Base-by-base conservation (phyloP, 805 yeast species). In the Lipomyces yamadae region DNA sequence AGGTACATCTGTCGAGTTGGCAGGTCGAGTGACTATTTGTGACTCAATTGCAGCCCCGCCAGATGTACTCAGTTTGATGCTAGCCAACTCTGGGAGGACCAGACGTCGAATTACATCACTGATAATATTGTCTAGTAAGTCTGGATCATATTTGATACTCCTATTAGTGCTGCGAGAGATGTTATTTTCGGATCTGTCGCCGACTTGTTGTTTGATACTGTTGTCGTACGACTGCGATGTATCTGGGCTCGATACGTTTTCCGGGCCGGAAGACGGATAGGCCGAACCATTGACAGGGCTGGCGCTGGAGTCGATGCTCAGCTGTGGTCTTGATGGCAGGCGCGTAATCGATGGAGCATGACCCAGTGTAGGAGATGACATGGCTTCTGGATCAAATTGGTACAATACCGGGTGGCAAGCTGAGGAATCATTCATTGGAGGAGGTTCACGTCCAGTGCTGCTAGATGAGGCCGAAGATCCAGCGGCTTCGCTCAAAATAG, bases 51-150 rank as follows among this genome's bases (percentile, higher is more conserved):
- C 55, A 29, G 55, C 30, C 34, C 15, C 55, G n/a, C 8, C 8
- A 7, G 48, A 42, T 42, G 18, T 10, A 6, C 15, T 57, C 33
- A 13, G 35, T 33, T 37, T 63, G 62, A 63, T 63, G 15, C 29
- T n/a, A 6, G 35, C 57, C 34, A 65, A 56, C 54, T 65, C 67
- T 5, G 68, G 62, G 30, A 65, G 53, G 45, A 65, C 63, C 5
- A 63, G 60, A 7, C 61, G 39, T 24, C 66, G 33, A 33, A 68
- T 65, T 29, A 65, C 71, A 42, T 60, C 45, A 45, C 65, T 62
- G 55, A 68, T 54, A 6, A 62, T 59, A 11, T 39, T 13, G 55
- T 65, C 71, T 8, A 68, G 60, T 59, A 53, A 18, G 42, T 63
- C 63, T 13, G 61, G 62, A 37, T 64, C 61, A 33, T 53, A n/a